Conservation (phyloP, 2,329 filamentous ascomycete genomes). For the Cryphonectria naterciae region DNA sequence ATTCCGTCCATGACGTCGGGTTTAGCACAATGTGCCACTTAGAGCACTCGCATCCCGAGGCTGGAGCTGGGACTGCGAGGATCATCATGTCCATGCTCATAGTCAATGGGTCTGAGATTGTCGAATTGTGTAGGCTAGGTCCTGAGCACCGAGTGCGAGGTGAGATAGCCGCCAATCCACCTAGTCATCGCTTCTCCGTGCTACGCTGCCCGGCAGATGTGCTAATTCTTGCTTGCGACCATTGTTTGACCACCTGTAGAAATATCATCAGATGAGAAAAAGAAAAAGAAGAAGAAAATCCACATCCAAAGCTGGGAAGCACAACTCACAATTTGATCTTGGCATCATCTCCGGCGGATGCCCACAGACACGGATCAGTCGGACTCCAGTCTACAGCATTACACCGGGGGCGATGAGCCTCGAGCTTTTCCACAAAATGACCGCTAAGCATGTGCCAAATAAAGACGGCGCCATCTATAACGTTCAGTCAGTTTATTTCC, state of each 20-base stretch:
- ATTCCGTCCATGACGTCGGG: neutral
- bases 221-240: conserved; percentile 33
- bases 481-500: conserved; percentile 3
- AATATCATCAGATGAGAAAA: conserved; percentile 13
- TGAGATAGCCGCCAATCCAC: neutral
- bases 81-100: neutral
- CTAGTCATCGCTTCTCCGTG: conserved; percentile 7
- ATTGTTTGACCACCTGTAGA: conserved; percentile 44
- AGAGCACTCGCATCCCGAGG: neutral
- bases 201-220: neutral
- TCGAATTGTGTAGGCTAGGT: neutral
- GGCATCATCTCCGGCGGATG: conserved; percentile 86
- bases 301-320: neutral
- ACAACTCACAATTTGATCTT: conserved; percentile 79
- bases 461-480: conserved; percentile 67
- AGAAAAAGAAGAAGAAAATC: neutral
- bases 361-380: conserved; percentile 79
- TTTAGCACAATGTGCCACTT: neutral
- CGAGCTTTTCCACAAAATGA: conserved; percentile 72
- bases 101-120: neutral
- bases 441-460: conserved; percentile 92
- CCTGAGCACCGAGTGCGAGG: neutral
- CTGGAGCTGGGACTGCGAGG: neutral
- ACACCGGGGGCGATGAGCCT: conserved; percentile 76
- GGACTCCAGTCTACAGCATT: conserved; percentile 93